phyloP scores from a whole-genome alignment of 78 protist genomes.

The Protostelium mycophagum region DNA sequence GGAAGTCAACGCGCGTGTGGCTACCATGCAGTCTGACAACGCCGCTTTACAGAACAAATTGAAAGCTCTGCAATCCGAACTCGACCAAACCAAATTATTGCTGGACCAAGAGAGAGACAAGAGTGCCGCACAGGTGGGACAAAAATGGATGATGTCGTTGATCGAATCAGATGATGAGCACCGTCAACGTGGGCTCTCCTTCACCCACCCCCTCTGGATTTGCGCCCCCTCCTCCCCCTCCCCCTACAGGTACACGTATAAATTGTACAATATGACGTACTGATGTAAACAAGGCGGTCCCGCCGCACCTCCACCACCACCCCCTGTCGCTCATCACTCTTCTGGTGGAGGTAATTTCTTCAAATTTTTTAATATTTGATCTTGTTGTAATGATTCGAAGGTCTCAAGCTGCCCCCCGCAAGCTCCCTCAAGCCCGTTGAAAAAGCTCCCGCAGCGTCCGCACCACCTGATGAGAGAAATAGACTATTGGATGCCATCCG shows the following conservation, averaged over 20 bases:
- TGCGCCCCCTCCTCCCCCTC: too few species aligned
- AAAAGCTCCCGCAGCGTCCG: not conserved
- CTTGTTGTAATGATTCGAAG: not conserved
- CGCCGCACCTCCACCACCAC: conserved; percentile 1
- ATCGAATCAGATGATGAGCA: too few species aligned
- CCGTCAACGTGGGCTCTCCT: not conserved
- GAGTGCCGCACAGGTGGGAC: not conserved
- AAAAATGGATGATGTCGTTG: too few species aligned
- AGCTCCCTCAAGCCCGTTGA: not conserved
- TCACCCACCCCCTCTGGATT: not conserved
- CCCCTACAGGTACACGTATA: too few species aligned
- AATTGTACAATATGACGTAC: too few species aligned
- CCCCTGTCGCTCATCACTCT: not conserved
- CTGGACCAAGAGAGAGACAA: not conserved
- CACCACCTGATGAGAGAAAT: not conserved
- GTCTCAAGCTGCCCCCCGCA: not conserved
- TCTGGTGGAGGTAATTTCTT: not conserved
- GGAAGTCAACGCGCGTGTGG: not conserved
- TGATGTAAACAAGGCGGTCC: too few species aligned
- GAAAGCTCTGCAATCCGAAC: not conserved
- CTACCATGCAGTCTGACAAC: not conserved
- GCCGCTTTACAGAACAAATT: not conserved
- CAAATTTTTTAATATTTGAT: not conserved
- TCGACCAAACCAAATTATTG: not conserved
- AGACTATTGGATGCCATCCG: not conserved